Base-by-base conservation (phyloP, 106 monocot genomes). In the Dioscorea zingiberensis region DNA sequence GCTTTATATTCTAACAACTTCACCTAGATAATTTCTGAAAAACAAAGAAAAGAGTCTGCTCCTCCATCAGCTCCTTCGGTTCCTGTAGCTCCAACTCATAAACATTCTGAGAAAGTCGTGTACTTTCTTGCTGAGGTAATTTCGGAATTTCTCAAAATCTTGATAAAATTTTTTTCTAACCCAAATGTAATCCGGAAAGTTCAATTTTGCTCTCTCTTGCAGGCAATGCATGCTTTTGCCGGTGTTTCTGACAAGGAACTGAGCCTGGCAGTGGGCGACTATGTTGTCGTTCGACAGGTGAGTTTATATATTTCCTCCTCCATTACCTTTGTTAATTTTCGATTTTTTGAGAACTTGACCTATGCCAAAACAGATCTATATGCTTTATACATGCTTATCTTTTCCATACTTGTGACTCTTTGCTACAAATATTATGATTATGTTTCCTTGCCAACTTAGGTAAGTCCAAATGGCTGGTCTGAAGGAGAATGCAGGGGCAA, bases 111-210 rank as follows among this genome's bases (percentile, higher is more conserved):
- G 60, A 85, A 91, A 74, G 78, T 77, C 46, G 68, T 71, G 23
- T 97, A 88, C 73, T 97, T 81, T 75, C 95, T 97, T 56, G 95
- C 91, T 59, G 95, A 97, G 91, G 95, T 97, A 54, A 75, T 15
- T 55, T 21, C n/a, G 13, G 14, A 14, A 57, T 27, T 47, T 51
- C 17, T 64, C 13, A 22, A 28, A 6, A 45, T 15, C 25, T 14
- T 27, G 21, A 13, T 45, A 38, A 38, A 38, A 38, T 38, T 8
- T 8, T 38, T 38, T 10, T 8, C 38, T 10, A 38, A 8, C 9
- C 4, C 38, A 38, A 1, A 38, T 0, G 10, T 38, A 0, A 2
- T 38, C 38, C 38, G 4, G 38, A 6, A 38, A 38, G 1, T 6
- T 6, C 38, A 38, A n/a, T 38, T 38, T 38, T 38, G 38, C 38